Base-by-base conservation (phyloP, 2,329 filamentous ascomycete species). In the Ceratocystis huliohia region DNA sequence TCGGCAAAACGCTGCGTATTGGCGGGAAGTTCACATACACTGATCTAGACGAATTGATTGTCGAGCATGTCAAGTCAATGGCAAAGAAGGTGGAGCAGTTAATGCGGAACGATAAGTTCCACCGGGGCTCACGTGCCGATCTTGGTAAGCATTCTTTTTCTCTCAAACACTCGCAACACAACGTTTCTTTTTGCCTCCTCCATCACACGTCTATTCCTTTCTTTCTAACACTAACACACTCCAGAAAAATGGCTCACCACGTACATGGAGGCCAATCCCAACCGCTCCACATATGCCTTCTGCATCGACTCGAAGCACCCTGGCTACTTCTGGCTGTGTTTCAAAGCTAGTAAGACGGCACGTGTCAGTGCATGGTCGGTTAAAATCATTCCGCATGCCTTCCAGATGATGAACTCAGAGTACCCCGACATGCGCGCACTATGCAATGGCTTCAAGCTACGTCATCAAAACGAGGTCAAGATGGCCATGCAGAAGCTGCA, bases 41-140 rank as follows among this genome's bases (percentile, higher is more conserved):
- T 68, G 94, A 99, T 86, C 80, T 99, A 69, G 94, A 99, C 77
- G 94, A 99, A 75, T 77, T 99, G 78, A 97, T 99, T 71, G 92
- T 96, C 73, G 89, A 94, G 73, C 94, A 99, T 74, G 90, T 99
- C 74, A 94, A 96, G 78, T 90, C 92, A 64, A 99, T 97, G 94
- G 89, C 91, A 20, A 89, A 88, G 76, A 99, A 99, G 81, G 93
- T 97, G 64, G 91, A 96, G 70, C 93, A 99, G 79, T 87, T 99
- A 80, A 94, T 91, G 81, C 84, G 88, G 70, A 88, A 96, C 75
- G 93, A 97, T 74, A 96, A 96, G 76, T 99, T 89, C 80, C 91
- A 96, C 77, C 84, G 84, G 69, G 86, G 88, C 68, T 92, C 85
- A 69, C 87, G 87, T 73, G 81, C 85, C 69, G 88, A 94, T 72